Evolutionary conservation across 1,139 yeast species (phyloP), one percentile per base, ranked within the genome.

Genomic region (Pichia sp.): DNA sequence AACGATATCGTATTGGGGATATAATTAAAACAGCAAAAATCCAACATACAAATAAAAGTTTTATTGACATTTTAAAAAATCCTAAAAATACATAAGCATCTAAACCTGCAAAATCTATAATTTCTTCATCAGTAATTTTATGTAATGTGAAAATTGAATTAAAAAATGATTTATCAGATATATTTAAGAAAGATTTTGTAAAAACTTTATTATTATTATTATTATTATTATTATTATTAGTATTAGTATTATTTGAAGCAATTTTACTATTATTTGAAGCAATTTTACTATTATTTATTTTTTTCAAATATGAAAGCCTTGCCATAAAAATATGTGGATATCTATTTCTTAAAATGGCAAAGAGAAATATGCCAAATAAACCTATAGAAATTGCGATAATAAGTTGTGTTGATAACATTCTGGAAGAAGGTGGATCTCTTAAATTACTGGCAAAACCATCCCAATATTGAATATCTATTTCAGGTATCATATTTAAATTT

Each of bases 81-180:
- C 85, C 83, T 36, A 85, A 64, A 59, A 83, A 83, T 41, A 90
- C 97, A 66, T 78, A 89, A 0, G 97, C 97, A 67, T 92, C 98
- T 40, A 92, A 69, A 0, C 98, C 98, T 1, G 97, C 96, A 61
- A 83, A 84, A 53, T 87, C 90, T 47, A 92, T 71, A 2, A 92
- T 79, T 56, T 89, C 88, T 35, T 78, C 76, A 58, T 92, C 97
- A 30, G 75, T 73, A 25, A 89, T 79, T 25, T 66, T 67, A 63
- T 78, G 79, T 25, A 90, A 68, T 0, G 80, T 77, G 1, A 81
- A 76, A 7, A 90, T 71, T 96, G 97, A 90, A 1, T 92, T 88
- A 58, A 89, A 82, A 28, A 86, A 62, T 5, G 86, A 74, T 44
- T 68, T 29, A 58, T 55, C 11, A 77, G 81, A 26, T 59, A 66